These are phyloP conservation scores for Mortierella sp. DNA, from an alignment of 371 early-diverging fungal genomes.

Conservation along the genomic window DNA sequence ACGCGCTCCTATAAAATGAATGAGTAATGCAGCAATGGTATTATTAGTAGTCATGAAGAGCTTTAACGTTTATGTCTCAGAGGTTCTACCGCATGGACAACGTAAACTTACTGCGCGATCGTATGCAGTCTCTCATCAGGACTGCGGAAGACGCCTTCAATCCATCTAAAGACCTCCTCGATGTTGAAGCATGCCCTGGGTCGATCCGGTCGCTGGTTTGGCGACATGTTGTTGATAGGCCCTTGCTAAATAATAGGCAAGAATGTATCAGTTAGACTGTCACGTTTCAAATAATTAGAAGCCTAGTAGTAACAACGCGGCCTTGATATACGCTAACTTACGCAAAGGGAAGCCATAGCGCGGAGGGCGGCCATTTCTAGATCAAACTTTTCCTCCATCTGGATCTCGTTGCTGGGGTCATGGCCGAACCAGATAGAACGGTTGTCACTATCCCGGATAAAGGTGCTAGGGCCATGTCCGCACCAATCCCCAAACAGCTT, in stretches of 20 bases:
- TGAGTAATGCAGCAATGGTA: background rate
- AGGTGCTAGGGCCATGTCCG: conserved; percentile 83
- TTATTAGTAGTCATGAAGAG: too few relatives aligned
- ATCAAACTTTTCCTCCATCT: conserved; percentile 80
- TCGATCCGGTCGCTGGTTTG: conserved; percentile 24
- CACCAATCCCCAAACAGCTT: conserved; percentile 95
- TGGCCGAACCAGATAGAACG: conserved; percentile 82
- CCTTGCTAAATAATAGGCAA: conserved; percentile 34
- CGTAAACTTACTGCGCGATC: conserved; percentile 56
- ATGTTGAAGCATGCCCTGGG: conserved; percentile 60
- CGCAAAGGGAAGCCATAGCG: conserved; percentile 91
- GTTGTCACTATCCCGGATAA: conserved; percentile 80
- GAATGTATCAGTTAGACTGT: background rate
- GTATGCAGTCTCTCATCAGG: conserved; percentile 72
- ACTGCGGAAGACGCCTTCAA: conserved; percentile 79
- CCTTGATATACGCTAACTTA: conserved; percentile 59
- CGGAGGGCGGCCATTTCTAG: conserved; percentile 86
- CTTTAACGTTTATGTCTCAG: too few relatives aligned
- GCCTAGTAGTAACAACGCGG: background rate
- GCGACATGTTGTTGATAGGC: conserved; percentile 44
- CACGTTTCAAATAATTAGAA: background rate
- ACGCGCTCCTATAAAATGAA: conserved; percentile 61
- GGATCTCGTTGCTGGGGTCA: conserved; percentile 82
- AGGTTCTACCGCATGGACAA: background rate
- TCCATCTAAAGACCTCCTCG: conserved; percentile 66